Conservation (phyloP, 176 grass and related monocot genomes). For the Triticum aestivum region IWGSC_CS_RefSeq_v2.1 NC_057797.1:769080210-769080709, state of each 20-base stretch:
- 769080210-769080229: not conserved
- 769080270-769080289: not conserved
- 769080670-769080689: conserved; percentile 96
- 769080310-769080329: not conserved
- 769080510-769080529: not conserved
- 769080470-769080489: conserved; percentile 5
- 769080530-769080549: conserved; percentile 15
- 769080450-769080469: not conserved
- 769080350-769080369: not conserved
- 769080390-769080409: not conserved
- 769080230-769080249: not conserved
- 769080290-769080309: not conserved
- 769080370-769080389: not conserved
- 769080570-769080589: conserved; percentile 6
- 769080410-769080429: not conserved
- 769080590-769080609: conserved; percentile 11
- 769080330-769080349: not conserved
- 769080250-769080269: not conserved
- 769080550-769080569: not conserved
- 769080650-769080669: conserved; percentile 99
- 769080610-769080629: conserved; percentile 45
- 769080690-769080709: conserved; percentile 97
- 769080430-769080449: conserved; percentile 9
- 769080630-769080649: conserved; percentile 98
- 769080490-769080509: not conserved